A percentile compares a stretch with the other conserved stretches of the same genome.
phyloP scores from a whole-genome alignment of 192 early-diverging fungal genomes.

The Cladochytrium replicatum region DNA sequence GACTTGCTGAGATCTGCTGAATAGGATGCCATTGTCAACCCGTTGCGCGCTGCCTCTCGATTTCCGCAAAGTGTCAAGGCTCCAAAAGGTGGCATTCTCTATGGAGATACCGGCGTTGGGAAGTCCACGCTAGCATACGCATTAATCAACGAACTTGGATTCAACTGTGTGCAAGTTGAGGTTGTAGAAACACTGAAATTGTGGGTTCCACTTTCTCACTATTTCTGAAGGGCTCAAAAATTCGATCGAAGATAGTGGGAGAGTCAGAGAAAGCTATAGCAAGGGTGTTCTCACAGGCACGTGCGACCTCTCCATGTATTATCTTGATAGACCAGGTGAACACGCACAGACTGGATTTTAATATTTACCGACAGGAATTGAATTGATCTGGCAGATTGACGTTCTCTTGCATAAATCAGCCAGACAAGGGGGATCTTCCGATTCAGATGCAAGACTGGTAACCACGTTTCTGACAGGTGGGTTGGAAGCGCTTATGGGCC shows the following conservation, averaged over 20 bases:
- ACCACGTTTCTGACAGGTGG: slow-evolving; percentile 71
- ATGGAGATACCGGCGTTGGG: slow-evolving; percentile 83
- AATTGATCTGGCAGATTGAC: slow-evolving; percentile 50
- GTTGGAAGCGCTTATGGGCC: slow-evolving; percentile 3
- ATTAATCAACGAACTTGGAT: slow-evolving; percentile 61
- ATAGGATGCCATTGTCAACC: slow-evolving; percentile 45
- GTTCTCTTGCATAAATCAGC: slow-evolving; percentile 68
- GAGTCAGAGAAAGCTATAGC: slow-evolving; percentile 83
- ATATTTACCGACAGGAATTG: background rate
- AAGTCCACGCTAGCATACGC: slow-evolving; percentile 86
- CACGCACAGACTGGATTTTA: background rate
- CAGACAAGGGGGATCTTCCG: slow-evolving; percentile 58
- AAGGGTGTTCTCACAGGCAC: slow-evolving; percentile 71
- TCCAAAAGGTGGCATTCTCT: slow-evolving; percentile 70
- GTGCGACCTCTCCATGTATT: slow-evolving; percentile 75
- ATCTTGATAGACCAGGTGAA: slow-evolving; percentile 84
- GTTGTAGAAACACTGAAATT: slow-evolving; percentile 13
- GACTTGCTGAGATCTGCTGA: slow-evolving; percentile 32
- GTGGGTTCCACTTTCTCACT: background rate
- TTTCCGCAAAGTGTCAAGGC: slow-evolving; percentile 64
- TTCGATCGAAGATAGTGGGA: slow-evolving; percentile 88
- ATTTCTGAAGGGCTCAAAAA: slow-evolving; percentile 57
- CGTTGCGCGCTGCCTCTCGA: slow-evolving; percentile 34
- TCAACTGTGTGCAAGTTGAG: slow-evolving; percentile 79
- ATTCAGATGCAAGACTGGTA: slow-evolving; percentile 79